phyloP scores from a whole-genome alignment of 345 rosid species.

The Camelina sativa region DNA sequence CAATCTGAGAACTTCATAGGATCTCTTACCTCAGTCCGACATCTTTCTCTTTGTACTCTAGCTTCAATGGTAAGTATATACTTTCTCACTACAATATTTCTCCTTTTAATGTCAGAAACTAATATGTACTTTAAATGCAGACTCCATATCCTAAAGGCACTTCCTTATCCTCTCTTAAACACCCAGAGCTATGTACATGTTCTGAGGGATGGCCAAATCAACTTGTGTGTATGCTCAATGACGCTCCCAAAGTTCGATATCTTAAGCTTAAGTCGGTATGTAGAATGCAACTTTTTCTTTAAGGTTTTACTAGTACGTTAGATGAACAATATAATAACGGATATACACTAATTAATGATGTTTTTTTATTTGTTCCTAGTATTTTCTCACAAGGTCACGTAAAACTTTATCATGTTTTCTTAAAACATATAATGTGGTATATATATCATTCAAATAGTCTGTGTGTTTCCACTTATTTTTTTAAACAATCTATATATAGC shows the following conservation, averaged over 20 bases:
- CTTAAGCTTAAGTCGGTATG: conserved; percentile 34
- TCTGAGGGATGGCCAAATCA: conserved; percentile 8
- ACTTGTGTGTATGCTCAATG: conserved; percentile 14
- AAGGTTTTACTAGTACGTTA: not conserved
- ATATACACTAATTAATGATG: not conserved
- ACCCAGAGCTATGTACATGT: conserved; percentile 32
- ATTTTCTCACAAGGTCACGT: not conserved
- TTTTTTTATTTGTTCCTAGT: not conserved
- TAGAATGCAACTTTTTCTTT: not conserved
- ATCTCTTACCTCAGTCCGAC: conserved; percentile 21
- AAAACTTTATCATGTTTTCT: not conserved
- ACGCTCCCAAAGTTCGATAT: conserved; percentile 15
- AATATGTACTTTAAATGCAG: not conserved
- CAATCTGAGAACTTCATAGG: conserved; percentile 20
- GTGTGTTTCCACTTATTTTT: not conserved
- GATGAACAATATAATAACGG: not conserved
- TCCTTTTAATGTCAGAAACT: not conserved
- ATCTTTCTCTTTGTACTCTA: conserved; percentile 7
- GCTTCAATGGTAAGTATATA: conserved; percentile 3
- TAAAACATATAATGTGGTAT: not conserved
- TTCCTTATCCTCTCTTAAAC: conserved; percentile 16
- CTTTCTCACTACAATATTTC: conserved; percentile 1
- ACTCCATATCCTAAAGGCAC: conserved; percentile 19
- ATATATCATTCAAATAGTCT: not conserved
- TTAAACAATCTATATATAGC: too few relatives aligned